These are phyloP conservation scores for Tetrapisispora fleetii DNA, from an alignment of 805 yeast genomes.

Conservation along the genomic window DNA sequence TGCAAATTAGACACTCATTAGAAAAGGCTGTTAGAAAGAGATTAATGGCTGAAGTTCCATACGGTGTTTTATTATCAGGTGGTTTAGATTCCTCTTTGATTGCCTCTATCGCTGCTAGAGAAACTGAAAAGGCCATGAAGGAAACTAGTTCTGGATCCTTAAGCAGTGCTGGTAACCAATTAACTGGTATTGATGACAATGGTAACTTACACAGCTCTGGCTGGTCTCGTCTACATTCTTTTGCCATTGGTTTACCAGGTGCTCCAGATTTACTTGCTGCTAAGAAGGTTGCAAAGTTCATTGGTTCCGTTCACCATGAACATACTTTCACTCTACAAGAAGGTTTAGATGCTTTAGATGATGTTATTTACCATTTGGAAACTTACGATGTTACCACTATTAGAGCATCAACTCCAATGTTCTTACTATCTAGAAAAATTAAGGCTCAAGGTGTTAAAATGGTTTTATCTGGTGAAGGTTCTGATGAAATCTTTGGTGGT, in stretches of 20 bases:
- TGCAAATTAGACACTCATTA: slow-evolving; percentile 61
- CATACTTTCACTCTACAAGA: slow-evolving; percentile 95
- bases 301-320: slow-evolving; percentile 95
- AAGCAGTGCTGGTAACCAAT: slow-evolving; percentile 30
- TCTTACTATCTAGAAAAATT: slow-evolving; percentile 87
- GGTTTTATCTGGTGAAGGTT: slow-evolving; percentile 98
- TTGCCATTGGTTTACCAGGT: slow-evolving; percentile 93
- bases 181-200: slow-evolving; percentile 85
- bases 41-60: slow-evolving; percentile 98
- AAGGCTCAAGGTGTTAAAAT: slow-evolving; percentile 99
- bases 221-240: slow-evolving; percentile 82
- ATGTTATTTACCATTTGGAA: slow-evolving; percentile 91
- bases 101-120: slow-evolving; percentile 95
- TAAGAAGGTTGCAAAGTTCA: slow-evolving; percentile 88
- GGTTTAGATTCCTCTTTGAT: slow-evolving; percentile 95
- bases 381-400: slow-evolving; percentile 98
- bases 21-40: slow-evolving; percentile 97
- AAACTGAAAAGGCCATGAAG: slow-evolving; percentile 57
- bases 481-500: slow-evolving; percentile 98
- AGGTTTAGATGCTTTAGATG: slow-evolving; percentile 90
- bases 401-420: slow-evolving; percentile 99
- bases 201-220: slow-evolving; percentile 76
- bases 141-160: background rate
- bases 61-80: slow-evolving; percentile 94
- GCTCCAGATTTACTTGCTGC: slow-evolving; percentile 98